Evolutionary conservation across 306 rosid genomes (phyloP).

Genomic region (Astragalus membranaceus): DNA sequence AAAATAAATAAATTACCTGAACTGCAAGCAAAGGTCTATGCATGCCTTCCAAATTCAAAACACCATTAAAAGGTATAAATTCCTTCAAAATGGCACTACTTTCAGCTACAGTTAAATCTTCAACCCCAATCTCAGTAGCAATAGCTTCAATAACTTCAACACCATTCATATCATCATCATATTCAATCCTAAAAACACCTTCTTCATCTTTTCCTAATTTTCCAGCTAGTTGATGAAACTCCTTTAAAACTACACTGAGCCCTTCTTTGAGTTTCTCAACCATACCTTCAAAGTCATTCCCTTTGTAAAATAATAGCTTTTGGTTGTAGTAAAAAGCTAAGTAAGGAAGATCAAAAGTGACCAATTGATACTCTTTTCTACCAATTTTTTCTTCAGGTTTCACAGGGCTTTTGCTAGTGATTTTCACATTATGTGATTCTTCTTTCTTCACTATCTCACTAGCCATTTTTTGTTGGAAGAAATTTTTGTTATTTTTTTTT

Average conservation of each 20-base stretch:
- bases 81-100: constrained; percentile 53
- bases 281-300: constrained; percentile 41
- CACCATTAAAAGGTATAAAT: constrained; percentile 54
- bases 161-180: constrained; percentile 56
- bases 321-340: constrained; percentile 95
- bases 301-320: constrained; percentile 69
- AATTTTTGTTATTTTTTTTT: neutral
- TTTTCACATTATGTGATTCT: constrained; percentile 36
- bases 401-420: constrained; percentile 49
- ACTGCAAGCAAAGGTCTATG: constrained; percentile 67
- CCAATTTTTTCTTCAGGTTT: constrained; percentile 57
- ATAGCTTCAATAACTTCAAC: constrained; percentile 65
- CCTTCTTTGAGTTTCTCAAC: constrained; percentile 73
- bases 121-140: constrained; percentile 49
- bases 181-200: constrained; percentile 78
- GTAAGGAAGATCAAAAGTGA: constrained; percentile 91
- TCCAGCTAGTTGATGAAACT: constrained; percentile 80
- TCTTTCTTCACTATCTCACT: constrained; percentile 28
- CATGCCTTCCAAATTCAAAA: constrained; percentile 80
- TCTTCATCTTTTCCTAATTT: constrained; percentile 80
- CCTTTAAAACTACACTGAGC: constrained; percentile 47
- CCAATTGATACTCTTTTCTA: constrained; percentile 56
- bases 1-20: constrained; percentile 67
- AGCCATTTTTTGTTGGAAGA: constrained; percentile 30
- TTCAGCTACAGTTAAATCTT: constrained; percentile 58